Base-by-base conservation (phyloP, 805 yeast genomes). In the Wickerhamomyces hampshirensis region DNA sequence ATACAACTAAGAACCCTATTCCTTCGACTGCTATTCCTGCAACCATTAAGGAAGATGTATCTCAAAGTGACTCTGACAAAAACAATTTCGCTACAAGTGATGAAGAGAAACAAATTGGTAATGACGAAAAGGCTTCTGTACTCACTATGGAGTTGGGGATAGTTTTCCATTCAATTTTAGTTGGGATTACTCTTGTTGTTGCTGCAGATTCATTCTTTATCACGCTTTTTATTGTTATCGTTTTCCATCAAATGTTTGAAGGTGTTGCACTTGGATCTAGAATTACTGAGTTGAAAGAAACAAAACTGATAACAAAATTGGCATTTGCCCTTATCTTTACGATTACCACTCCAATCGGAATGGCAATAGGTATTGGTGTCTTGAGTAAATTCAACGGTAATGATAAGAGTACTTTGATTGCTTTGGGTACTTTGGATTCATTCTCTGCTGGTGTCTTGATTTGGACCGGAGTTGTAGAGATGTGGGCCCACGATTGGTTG, bases 191-290 rank as follows among this genome's bases (percentile, higher is more conserved):
- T 0, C 64, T 84, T 34, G 83, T 89, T 2, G 81, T 82, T 15
- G 68, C 91, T 5, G 91, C 86, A 26, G 80, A 75, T 6, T 44
- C 50, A 3, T 87, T 79, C 55, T 84, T 84, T 53, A 70, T 66
- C 41, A 71, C 83, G 3, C 63, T 84, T 32, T 83, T 80, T 56
- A 69, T 80, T 40, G 94, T 71, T 18, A 50, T 71, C 35, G 71
- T 77, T 4, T 76, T 75, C 66, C 87, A 85, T 56, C 95, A 84
- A 59, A 63, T 77, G 60, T 84, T 84, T 53, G 95, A 84, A 62
- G 95, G 94, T 29, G 63, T 85, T 31, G 94, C 93, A 26, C 65
- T 85, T 40, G 94, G 94, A n/a, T 70, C 88, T 6, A 72, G 94
- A 54, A 66, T 82, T 24, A 79, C 85, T 2, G 64, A 65, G 21